A percentile compares a stretch with the other conserved stretches of the same genome.
Conservation (phyloP, 176 grass and related monocot genomes). For the Bothriochloa decipiens region DNA sequence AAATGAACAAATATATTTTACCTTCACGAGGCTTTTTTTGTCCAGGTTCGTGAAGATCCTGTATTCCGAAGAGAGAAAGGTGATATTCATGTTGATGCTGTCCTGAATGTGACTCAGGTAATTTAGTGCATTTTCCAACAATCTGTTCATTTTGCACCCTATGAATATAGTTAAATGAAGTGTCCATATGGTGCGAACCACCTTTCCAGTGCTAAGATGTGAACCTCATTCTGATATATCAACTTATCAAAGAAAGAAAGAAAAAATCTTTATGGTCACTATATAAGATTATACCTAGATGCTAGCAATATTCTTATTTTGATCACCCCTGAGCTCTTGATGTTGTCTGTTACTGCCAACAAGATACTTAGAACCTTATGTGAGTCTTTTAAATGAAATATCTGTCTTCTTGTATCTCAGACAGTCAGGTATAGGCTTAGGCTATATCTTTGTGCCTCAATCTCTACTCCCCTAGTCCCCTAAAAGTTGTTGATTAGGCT, state of each 20-base stretch:
- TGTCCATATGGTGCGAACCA: not conserved
- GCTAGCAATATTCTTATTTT: not conserved
- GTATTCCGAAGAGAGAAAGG: conserved; percentile 90
- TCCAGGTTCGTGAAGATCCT: conserved; percentile 84
- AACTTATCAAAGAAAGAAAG: not conserved
- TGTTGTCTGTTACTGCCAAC: not conserved
- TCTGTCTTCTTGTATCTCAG: not conserved
- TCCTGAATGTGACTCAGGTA: conserved; percentile 93
- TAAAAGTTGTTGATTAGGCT: not conserved
- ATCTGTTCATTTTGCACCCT: not conserved
- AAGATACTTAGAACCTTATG: not conserved
- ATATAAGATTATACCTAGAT: too few relatives aligned
- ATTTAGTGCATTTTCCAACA: conserved; percentile 22
- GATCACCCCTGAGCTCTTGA: not conserved
- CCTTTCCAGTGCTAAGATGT: not conserved
- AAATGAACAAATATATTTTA: not conserved
- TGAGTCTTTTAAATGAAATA: not conserved
- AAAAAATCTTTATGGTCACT: too few relatives aligned
- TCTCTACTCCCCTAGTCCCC: not conserved
- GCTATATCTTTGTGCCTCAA: not conserved
- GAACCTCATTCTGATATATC: not conserved
- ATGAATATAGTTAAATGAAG: not conserved
- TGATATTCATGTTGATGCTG: conserved; percentile 92
- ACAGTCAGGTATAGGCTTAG: not conserved
- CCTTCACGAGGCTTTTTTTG: conserved; percentile 31